A percentile compares a stretch with the other conserved stretches of the same genome.
phyloP scores from a whole-genome alignment of 2,329 filamentous ascomycete species.

The Fusarium lateritium region DNA sequence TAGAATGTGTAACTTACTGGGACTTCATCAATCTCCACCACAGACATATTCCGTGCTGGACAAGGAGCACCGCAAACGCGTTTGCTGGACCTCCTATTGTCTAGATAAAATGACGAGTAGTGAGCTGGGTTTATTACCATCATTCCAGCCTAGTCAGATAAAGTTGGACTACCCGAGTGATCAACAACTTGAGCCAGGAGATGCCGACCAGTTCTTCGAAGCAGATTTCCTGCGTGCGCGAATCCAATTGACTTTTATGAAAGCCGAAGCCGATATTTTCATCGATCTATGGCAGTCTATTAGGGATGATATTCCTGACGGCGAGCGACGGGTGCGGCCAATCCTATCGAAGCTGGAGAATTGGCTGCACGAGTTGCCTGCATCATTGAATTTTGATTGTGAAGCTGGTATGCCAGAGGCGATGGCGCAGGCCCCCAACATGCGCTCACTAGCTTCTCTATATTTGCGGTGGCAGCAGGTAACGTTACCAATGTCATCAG shows the following conservation, averaged over 20 bases:
- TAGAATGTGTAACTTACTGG: background rate
- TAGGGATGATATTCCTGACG: too few relatives aligned
- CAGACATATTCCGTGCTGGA: background rate
- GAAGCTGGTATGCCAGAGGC: background rate
- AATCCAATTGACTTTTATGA: background rate
- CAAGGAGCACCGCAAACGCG: background rate
- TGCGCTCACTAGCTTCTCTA: background rate
- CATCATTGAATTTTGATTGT: background rate
- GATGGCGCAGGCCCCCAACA: background rate
- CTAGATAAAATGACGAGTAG: background rate
- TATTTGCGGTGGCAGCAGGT: background rate
- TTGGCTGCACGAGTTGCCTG: too few relatives aligned
- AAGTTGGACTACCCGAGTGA: background rate
- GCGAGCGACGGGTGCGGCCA: too few relatives aligned
- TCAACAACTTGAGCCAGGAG: background rate
- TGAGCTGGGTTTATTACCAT: background rate
- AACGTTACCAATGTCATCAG: background rate
- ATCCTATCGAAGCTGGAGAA: too few relatives aligned
- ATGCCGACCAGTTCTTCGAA: background rate
- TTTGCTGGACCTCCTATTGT: background rate
- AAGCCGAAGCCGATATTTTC: background rate
- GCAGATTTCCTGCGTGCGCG: background rate
- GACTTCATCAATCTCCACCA: background rate
- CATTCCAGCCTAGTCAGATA: background rate
- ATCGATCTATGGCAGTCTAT: too few relatives aligned